Base-by-base conservation (phyloP, 768 basidiomycete genomes). In the Dendrothele bispora region DNA sequence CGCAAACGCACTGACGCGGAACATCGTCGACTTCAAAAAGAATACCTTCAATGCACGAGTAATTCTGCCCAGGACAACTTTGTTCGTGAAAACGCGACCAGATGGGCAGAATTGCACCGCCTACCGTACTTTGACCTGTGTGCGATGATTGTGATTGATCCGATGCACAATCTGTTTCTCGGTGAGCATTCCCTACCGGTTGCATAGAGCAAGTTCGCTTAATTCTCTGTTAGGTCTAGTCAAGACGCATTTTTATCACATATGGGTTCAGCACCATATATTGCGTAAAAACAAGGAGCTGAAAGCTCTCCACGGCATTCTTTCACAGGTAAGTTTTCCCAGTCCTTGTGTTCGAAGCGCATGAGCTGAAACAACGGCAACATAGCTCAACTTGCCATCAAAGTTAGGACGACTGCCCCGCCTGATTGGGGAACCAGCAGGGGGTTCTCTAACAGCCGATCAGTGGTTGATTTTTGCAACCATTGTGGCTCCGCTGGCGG, bases 131-230 rank as follows among this genome's bases (percentile, higher is more conserved):
- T 64, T 20, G 48, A 66, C 40, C 35, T 55, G 1, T 18, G 55
- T 10, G 40, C 44, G 3, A 58, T 59, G 48, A 54, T 57, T 4
- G 46, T 64, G 7, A 52, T 62, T 17, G 63, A 64, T 39, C 64
- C 60, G 1, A 64, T 65, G 63, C 59, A 65, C 32, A 61, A 55
- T 30, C 30, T 63, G 5, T 48, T 62, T 10, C 51, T 57, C 18
- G 56, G 61, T 34, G n/a, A 10, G 30, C 30, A 34, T 34, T 10
- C 10, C n/a, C 30, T 34, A n/a, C 10, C n/a, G 11, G n/a, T 10
- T 44, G 26, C 22, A 18, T 24, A 6, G 5, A 14, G 21, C 26
- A 48, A 8, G 21, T 53, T 30, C 36, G 11, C 5, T 30, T 14
- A 18, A 27, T 30, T 18, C 18, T 17, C 7, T n/a, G n/a, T 24